A percentile compares a stretch with the other conserved stretches of the same genome.
Conservation (phyloP, 108 stramenopile species). For the Pseudonitzschia pungens region DNA sequence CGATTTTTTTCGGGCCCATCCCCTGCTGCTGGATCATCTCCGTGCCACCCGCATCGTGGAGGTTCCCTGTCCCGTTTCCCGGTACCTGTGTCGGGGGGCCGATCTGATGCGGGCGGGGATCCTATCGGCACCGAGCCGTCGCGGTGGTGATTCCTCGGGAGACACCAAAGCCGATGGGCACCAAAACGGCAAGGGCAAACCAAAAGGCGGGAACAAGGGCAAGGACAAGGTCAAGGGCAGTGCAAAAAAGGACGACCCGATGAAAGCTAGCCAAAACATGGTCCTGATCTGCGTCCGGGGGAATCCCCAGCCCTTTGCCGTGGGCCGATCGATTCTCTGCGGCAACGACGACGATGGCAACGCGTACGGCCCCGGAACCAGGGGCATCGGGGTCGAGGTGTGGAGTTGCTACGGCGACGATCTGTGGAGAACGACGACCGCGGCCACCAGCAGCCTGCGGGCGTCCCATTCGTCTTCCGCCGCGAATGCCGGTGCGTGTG, state of each 20-base stretch:
- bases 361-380: slow-evolving; percentile 50
- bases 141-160: neutral
- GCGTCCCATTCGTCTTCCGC: neutral
- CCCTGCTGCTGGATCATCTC: slow-evolving; percentile 13
- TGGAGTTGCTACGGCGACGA: slow-evolving; percentile 83
- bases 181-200: neutral
- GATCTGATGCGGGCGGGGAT: slow-evolving; percentile 84
- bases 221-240: slow-evolving; percentile 26
- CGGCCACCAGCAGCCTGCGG: slow-evolving; percentile 18
- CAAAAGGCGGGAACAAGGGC: neutral
- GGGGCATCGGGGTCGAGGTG: slow-evolving; percentile 70
- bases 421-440: slow-evolving; percentile 53
- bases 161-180: too few relatives aligned
- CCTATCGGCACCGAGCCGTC: slow-evolving; percentile 34
- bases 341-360: slow-evolving; percentile 1
- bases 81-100: slow-evolving; percentile 82
- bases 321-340: slow-evolving; percentile 46
- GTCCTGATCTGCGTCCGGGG: slow-evolving; percentile 54
- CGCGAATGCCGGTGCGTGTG: slow-evolving; percentile 23
- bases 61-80: slow-evolving; percentile 52
- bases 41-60: slow-evolving; percentile 16
- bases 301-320: slow-evolving; percentile 77
- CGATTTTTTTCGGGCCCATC: neutral
- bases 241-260: slow-evolving; percentile 6
- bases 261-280: slow-evolving; percentile 23